phyloP scores from a whole-genome alignment of 2,329 filamentous ascomycete species.

The Periconia digitata region DNA sequence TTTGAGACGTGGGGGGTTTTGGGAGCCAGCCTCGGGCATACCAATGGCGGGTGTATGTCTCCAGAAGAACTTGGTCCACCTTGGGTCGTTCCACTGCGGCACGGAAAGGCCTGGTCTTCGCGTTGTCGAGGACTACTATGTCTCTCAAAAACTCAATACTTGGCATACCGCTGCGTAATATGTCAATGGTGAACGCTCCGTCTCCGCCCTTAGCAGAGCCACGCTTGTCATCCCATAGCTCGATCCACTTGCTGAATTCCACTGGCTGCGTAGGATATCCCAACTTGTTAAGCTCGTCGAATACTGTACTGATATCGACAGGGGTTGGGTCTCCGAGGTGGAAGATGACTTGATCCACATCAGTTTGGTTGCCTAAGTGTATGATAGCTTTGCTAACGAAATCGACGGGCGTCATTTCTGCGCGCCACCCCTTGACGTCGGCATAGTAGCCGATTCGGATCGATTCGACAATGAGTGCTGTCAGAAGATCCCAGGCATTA shows the following conservation, averaged over 20 bases:
- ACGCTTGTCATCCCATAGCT: constrained; percentile 71
- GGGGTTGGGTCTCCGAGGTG: constrained; percentile 75
- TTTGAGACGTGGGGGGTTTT: constrained; percentile 58
- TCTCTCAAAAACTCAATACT: constrained; percentile 69
- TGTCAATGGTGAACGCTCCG: constrained; percentile 75
- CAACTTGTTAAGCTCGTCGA: constrained; percentile 64
- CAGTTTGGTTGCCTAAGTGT: constrained; percentile 65
- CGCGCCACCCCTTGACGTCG: constrained; percentile 72
- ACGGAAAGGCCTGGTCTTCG: constrained; percentile 63
- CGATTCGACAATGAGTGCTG: constrained; percentile 75
- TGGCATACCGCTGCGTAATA: constrained; percentile 79
- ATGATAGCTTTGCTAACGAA: constrained; percentile 76
- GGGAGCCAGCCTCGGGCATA: constrained; percentile 77
- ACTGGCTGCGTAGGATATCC: constrained; percentile 71
- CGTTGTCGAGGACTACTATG: constrained; percentile 74
- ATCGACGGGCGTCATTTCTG: constrained; percentile 84
- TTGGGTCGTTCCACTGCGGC: constrained; percentile 64
- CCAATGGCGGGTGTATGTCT: constrained; percentile 79
- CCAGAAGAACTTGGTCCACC: constrained; percentile 69
- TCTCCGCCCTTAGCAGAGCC: constrained; percentile 66
- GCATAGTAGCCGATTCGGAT: constrained; percentile 71
- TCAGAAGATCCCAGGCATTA: constrained; percentile 77
- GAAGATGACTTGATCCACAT: constrained; percentile 66
- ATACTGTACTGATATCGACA: constrained; percentile 66
- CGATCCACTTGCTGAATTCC: constrained; percentile 73